Conservation (phyloP, 2,329 filamentous ascomycete species). For the Alternaria brassicicola region DNA sequence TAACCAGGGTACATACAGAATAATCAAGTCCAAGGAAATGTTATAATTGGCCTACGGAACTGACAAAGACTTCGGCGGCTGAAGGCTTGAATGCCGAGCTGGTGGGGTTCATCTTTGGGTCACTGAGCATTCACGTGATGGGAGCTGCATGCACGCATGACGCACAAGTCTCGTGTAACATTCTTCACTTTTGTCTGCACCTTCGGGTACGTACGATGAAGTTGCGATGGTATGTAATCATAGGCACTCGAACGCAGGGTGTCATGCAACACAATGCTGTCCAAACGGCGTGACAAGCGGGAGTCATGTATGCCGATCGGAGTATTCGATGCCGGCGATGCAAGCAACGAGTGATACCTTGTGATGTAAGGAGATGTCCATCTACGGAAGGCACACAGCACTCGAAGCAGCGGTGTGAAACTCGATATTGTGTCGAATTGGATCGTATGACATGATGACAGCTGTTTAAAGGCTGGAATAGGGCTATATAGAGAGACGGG, state of each 20-base stretch:
- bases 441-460: not conserved
- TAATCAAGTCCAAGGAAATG: not conserved
- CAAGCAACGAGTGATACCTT: not conserved
- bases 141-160: not conserved
- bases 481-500: not conserved
- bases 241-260: not conserved
- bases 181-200: not conserved
- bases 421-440: not conserved
- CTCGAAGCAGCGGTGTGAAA: conserved; percentile 3
- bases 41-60: conserved; percentile 1
- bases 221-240: not conserved
- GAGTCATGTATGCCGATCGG: not conserved
- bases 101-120: not conserved
- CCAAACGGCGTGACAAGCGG: not conserved
- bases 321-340: not conserved
- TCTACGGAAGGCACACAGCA: not conserved
- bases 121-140: conserved; percentile 4
- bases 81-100: not conserved
- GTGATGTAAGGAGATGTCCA: not conserved
- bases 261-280: not conserved
- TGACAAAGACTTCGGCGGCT: not conserved
- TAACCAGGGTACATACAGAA: conserved; percentile 2
- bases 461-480: not conserved
- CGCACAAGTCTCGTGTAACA: not conserved
- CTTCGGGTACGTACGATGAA: not conserved